Evolutionary conservation across 768 basidiomycete genomes (phyloP).

Genomic region (Boletus eberwhitei): DNA sequence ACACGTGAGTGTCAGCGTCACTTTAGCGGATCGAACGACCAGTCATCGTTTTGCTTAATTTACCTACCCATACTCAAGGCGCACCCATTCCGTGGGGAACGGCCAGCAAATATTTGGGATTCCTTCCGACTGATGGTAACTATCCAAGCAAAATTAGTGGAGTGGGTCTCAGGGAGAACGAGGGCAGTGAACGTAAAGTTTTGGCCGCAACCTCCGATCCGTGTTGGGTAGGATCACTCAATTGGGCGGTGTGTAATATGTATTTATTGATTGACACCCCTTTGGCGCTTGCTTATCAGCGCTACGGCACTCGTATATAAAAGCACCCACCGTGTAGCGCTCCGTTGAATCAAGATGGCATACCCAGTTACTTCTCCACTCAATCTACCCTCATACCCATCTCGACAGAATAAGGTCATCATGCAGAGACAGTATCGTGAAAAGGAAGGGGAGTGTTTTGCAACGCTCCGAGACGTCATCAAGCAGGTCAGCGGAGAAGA

Average conservation of each 20-base stretch:
- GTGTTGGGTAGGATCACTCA: too few species aligned
- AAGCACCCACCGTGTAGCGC: neutral
- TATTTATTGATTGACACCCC: too few species aligned
- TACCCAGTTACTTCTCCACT: neutral
- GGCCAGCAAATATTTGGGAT: neutral
- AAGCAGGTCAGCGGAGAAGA: slow-evolving; percentile 18
- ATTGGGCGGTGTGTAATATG: too few species aligned
- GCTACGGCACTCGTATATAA: too few species aligned
- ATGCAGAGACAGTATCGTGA: slow-evolving; percentile 22
- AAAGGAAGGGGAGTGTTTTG: slow-evolving; percentile 19
- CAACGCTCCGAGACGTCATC: slow-evolving; percentile 13
- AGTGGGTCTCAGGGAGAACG: too few species aligned
- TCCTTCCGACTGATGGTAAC: neutral
- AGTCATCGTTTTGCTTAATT: neutral
- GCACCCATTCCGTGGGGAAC: neutral
- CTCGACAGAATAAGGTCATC: slow-evolving; percentile 11
- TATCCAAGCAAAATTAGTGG: too few species aligned
- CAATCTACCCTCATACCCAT: neutral
- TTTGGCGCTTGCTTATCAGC: too few species aligned
- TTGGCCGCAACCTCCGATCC: neutral
- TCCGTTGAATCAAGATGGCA: neutral
- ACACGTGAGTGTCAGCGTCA: neutral
- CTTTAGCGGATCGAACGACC: neutral
- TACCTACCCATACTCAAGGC: neutral
- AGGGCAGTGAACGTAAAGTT: too few species aligned